These are phyloP conservation scores for Cucumis melo DNA, from an alignment of 306 rosid genomes.

Conservation along the genomic window DNA sequence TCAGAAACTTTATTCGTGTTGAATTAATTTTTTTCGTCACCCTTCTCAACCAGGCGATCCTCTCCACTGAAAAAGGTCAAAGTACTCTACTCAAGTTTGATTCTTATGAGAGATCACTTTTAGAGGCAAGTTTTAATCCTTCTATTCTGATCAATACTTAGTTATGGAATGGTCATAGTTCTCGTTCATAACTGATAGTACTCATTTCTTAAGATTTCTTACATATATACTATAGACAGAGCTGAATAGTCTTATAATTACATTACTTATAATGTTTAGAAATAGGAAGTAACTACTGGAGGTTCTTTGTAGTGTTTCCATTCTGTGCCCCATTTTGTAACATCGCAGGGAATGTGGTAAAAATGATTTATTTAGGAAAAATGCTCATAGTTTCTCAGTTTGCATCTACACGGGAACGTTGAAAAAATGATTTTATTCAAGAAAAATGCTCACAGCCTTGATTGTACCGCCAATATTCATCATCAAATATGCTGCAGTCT, in stretches of 20 bases:
- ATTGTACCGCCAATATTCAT: neutral
- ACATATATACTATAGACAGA: neutral
- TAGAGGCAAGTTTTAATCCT: slow-evolving; percentile 38
- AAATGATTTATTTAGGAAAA: neutral
- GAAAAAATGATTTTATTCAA: neutral
- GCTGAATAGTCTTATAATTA: neutral
- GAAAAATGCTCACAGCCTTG: neutral
- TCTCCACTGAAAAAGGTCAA: slow-evolving; percentile 81
- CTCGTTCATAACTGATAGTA: neutral
- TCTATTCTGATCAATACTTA: neutral
- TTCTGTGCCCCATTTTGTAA: neutral
- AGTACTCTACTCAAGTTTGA: slow-evolving; percentile 44
- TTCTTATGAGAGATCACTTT: slow-evolving; percentile 58
- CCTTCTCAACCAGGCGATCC: slow-evolving; percentile 42
- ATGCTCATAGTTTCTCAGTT: neutral
- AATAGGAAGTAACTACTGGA: neutral
- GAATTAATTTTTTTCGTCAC: neutral
- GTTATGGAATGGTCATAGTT: neutral
- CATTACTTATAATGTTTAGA: neutral
- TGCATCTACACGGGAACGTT: neutral
- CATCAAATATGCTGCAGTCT: neutral
- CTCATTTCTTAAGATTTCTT: neutral
- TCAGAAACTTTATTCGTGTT: too few species aligned
- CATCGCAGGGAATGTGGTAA: neutral
- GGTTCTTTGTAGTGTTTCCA: neutral